A percentile compares a stretch with the other conserved stretches of the same genome.
Conservation (phyloP, 2,329 filamentous ascomycete genomes). For the Sphaerostilbella broomeana region DNA sequence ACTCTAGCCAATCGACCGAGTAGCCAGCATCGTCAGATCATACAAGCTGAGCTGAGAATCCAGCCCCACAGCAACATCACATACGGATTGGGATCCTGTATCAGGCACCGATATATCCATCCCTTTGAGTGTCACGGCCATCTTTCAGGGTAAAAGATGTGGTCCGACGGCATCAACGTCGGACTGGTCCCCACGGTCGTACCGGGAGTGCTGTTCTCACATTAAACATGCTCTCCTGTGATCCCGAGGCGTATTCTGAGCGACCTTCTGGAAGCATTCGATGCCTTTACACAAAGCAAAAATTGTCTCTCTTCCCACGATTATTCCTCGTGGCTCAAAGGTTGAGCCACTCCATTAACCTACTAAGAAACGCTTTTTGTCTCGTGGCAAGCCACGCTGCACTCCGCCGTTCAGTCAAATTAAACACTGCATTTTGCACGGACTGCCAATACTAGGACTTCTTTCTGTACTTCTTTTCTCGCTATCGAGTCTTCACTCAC, state of each 20-base stretch:
- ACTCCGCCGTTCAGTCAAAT: not conserved
- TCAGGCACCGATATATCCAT: not conserved
- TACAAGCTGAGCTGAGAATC: too few relatives aligned
- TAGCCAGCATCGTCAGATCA: too few relatives aligned
- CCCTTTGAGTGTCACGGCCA: slow-evolving; percentile 4
- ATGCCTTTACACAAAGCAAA: not conserved
- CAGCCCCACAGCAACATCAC: too few relatives aligned
- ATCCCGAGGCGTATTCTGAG: not conserved
- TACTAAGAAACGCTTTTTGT: not conserved
- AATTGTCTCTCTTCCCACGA: not conserved
- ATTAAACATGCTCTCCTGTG: too few relatives aligned
- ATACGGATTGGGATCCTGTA: not conserved
- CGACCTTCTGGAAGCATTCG: slow-evolving; percentile 7
- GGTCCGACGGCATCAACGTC: slow-evolving; percentile 12
- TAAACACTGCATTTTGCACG: not conserved
- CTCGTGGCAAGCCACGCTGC: slow-evolving; percentile 6
- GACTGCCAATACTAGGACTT: not conserved
- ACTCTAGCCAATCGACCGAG: too few relatives aligned
- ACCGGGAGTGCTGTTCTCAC: too few relatives aligned
- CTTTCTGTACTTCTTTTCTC: not conserved
- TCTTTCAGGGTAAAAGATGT: not conserved
- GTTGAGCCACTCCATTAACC: too few relatives aligned
- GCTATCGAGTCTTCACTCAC: too few relatives aligned
- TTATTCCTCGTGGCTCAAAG: not conserved
- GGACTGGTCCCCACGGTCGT: too few relatives aligned